Percentiles rank a stretch among this genome's conserved stretches.
These are phyloP conservation scores for Theobroma cacao DNA, from an alignment of 345 rosid species.

Conservation along the genomic window DNA sequence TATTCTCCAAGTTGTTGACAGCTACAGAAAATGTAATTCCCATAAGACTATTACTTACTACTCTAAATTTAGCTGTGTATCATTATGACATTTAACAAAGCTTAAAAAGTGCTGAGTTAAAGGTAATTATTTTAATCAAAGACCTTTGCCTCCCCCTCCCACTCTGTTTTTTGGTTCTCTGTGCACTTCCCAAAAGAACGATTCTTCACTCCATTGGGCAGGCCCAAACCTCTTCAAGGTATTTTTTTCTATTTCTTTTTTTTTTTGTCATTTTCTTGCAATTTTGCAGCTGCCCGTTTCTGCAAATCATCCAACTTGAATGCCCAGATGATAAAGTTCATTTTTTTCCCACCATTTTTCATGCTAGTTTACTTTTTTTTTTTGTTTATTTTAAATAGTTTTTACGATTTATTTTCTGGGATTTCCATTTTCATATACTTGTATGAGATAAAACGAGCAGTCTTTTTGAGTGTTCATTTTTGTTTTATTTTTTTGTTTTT, in stretches of 20 bases:
- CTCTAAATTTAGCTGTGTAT: no score
- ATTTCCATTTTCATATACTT: background rate
- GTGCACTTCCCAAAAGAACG: conserved; percentile 12
- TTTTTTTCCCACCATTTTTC: background rate
- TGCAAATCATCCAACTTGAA: conserved; percentile 12
- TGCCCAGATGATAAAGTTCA: conserved; percentile 20
- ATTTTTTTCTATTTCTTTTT: background rate
- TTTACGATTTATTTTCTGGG: conserved; percentile 5
- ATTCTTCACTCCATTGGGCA: background rate
- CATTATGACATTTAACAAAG: background rate
- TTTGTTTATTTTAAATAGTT: background rate
- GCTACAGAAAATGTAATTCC: background rate
- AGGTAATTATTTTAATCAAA: background rate
- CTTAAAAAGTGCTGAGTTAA: background rate
- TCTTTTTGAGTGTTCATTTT: conserved; percentile 8
- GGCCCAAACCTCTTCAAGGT: conserved; percentile 19
- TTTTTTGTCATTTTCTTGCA: background rate
- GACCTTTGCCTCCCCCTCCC: background rate
- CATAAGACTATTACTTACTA: background rate
- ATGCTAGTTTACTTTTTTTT: background rate
- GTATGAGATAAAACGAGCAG: background rate
- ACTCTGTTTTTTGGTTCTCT: background rate
- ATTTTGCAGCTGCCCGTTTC: conserved; percentile 24
- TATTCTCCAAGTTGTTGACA: background rate
- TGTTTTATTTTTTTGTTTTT: background rate